These are phyloP conservation scores for Nannochloris sp. DNA, from an alignment of 139 green algal species.

Conservation along the genomic window DNA sequence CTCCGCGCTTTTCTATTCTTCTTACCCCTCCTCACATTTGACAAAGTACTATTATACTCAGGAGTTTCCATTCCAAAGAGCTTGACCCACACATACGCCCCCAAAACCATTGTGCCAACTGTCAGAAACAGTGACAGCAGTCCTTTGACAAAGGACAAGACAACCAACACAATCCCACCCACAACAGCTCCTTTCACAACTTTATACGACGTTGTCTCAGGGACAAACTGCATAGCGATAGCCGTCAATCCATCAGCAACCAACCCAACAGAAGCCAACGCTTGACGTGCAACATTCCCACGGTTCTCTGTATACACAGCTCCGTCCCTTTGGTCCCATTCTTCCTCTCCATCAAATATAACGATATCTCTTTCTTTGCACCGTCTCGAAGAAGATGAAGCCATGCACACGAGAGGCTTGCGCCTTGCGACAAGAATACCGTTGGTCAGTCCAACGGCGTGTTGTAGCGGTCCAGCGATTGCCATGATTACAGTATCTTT, in stretches of 20 bases:
- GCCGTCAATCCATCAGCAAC: slow-evolving; percentile 12
- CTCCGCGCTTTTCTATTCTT: neutral
- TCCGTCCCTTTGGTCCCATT: slow-evolving; percentile 5
- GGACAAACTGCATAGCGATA: slow-evolving; percentile 13
- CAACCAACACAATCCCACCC: slow-evolving; percentile 27
- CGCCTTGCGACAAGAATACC: no score
- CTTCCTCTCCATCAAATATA: slow-evolving; percentile 8
- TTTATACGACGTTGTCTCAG: neutral
- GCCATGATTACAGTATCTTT: no score
- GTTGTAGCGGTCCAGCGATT: no score
- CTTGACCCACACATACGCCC: slow-evolving; percentile 21
- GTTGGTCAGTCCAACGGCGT: no score
- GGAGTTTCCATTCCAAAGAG: slow-evolving; percentile 25
- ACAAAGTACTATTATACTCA: neutral
- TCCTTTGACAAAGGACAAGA: slow-evolving; percentile 38
- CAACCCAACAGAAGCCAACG: slow-evolving; percentile 14
- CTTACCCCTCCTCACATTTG: neutral
- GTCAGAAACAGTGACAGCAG: slow-evolving; percentile 34
- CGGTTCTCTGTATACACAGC: neutral
- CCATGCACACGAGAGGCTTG: neutral
- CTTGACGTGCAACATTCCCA: slow-evolving; percentile 1
- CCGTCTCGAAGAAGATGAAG: neutral
- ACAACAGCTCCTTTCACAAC: slow-evolving; percentile 29
- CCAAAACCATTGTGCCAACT: slow-evolving; percentile 29
- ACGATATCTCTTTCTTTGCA: neutral